A percentile compares a stretch with the other conserved stretches of the same genome.
These are phyloP conservation scores for Echinochloa phyllopogon DNA, from an alignment of 176 grass and related monocot species.

Conservation along the genomic window DNA sequence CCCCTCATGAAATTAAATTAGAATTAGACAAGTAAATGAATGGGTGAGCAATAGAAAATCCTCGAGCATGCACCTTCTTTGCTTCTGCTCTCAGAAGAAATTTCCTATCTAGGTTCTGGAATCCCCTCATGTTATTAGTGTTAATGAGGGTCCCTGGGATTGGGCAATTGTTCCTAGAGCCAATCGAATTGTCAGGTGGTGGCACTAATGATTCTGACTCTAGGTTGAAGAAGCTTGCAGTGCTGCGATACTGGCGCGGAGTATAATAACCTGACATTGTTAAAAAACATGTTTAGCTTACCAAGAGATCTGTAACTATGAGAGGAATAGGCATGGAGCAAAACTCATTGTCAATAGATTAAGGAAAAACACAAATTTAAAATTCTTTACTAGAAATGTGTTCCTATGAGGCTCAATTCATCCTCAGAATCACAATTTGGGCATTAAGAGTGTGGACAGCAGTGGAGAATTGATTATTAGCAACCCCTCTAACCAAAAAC, in stretches of 20 bases:
- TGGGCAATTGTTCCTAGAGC: conserved; percentile 63
- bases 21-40: background rate
- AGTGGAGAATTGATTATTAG: background rate
- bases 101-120: conserved; percentile 58
- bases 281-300: conserved; percentile 12
- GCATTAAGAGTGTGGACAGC: background rate
- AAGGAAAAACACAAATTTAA: too few relatives aligned
- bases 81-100: conserved; percentile 63
- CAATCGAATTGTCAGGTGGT: conserved; percentile 26
- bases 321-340: background rate
- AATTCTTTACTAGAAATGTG: background rate
- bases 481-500: background rate
- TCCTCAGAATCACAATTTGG: background rate
- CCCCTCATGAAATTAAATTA: background rate
- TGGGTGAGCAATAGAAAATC: background rate
- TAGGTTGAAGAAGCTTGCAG: conserved; percentile 53
- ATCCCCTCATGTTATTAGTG: conserved; percentile 79
- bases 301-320: background rate
- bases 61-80: conserved; percentile 63
- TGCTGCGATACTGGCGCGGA: conserved; percentile 39
- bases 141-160: conserved; percentile 85
- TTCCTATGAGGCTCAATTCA: background rate
- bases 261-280: conserved; percentile 71
- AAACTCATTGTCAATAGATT: background rate
- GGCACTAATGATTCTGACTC: conserved; percentile 48